Base-by-base conservation (phyloP, 257 asterid genomes). In the Echium plantagineum region DNA sequence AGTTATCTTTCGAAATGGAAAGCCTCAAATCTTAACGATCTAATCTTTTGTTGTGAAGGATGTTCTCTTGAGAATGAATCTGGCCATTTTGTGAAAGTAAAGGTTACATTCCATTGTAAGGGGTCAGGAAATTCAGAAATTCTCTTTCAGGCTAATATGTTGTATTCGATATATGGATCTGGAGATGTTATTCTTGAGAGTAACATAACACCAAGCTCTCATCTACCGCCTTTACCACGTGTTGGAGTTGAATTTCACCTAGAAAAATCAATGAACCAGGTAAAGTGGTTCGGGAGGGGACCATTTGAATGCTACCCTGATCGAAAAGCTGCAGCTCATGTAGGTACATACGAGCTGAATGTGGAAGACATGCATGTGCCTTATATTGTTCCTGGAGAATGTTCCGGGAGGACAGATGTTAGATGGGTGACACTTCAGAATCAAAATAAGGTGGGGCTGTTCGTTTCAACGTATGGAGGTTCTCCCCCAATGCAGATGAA, bases 301-400 rank as follows among this genome's bases (percentile, higher is more conserved):
- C 95, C 95, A 21, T 91, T 89, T 42, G 98, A 91, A 71, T 91
- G 97, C 68, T 91, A 91, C 64, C 97, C 98, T n/a, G 98, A 91
- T 66, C 87, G 98, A 6, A 86, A 86, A 80, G 80, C 86, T 64
- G 93, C 95, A 58, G 97, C 98, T 28, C 95, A 84, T 60, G 81
- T 91, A 51, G 86, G 95, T 58, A 61, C 75, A 31, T 84, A 88
- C 22, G 84, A 81, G 78, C 75, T 75, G 68, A 79, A 80, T 16
- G 95, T 89, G 59, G 74, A 72, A 6, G 80, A 83, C 79, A 63
- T 91, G 95, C 95, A 91, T 46, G 97, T 88, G 71, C 98, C 97
- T 1, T 93, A 89, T 67, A 86, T 84, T 62, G 78, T 86, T 60
- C 97, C 97, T 0, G 85, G 73, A 21, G 98, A 93, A 71, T 77